phyloP scores from a whole-genome alignment of 805 yeast species.

The Lachancea sp. region DNA sequence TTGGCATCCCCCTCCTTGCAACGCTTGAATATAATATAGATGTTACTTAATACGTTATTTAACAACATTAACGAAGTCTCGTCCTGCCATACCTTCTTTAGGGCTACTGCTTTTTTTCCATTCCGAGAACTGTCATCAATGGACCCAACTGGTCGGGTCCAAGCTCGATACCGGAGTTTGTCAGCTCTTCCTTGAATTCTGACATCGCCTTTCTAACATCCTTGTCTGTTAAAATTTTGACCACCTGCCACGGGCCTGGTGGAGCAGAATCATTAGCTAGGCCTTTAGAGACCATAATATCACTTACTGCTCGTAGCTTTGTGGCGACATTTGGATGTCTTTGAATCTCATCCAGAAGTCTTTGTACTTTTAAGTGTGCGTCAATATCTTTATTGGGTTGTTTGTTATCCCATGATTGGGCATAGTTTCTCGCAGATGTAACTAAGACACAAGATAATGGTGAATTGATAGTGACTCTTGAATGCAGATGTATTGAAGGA shows the following conservation, averaged over 20 bases:
- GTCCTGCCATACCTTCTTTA: neutral
- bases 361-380: constrained; percentile 26
- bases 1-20: too few relatives aligned
- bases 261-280: constrained; percentile 15
- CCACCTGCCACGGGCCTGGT: constrained; percentile 22
- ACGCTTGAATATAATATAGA: neutral
- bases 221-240: constrained; percentile 25
- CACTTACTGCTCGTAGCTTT: constrained; percentile 18
- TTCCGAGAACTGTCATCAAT: constrained; percentile 25
- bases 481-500: neutral
- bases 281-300: constrained; percentile 20
- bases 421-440: constrained; percentile 14
- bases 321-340: constrained; percentile 19
- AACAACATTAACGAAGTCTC: too few relatives aligned
- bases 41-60: constrained; percentile 1
- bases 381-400: constrained; percentile 19
- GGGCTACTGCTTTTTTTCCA: constrained; percentile 14
- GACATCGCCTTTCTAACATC: constrained; percentile 24
- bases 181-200: constrained; percentile 22
- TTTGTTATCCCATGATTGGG: constrained; percentile 26
- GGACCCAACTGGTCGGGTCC: constrained; percentile 27
- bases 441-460: constrained; percentile 12
- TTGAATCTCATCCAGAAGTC: constrained; percentile 22
- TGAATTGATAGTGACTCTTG: neutral
- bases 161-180: constrained; percentile 24